A percentile compares a stretch with the other conserved stretches of the same genome.
These are phyloP conservation scores for Penicillium cataractarum DNA, from an alignment of 495 filamentous ascomycete genomes.

Conservation along the genomic window DNA sequence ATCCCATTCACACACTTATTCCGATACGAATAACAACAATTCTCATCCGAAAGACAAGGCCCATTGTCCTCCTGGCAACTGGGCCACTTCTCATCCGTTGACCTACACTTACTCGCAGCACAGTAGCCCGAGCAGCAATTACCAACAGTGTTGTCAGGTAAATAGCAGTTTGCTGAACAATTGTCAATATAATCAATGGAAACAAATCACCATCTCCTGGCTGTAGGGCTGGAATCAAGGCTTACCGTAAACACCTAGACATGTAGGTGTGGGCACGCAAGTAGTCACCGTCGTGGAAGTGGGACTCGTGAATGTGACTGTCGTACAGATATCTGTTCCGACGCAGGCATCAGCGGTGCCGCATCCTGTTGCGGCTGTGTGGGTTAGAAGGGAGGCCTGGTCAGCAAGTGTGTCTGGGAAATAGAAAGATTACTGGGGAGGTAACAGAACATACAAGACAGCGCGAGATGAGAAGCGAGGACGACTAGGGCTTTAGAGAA, in stretches of 20 bases:
- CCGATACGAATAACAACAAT: conserved; percentile 31
- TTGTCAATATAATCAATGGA: neutral
- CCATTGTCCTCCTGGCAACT: conserved; percentile 28
- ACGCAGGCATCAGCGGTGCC: conserved; percentile 34
- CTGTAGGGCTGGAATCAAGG: neutral
- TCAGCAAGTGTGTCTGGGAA: neutral
- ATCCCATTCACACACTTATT: conserved; percentile 25
- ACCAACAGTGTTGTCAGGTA: conserved; percentile 18
- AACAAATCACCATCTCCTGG: too few relatives aligned
- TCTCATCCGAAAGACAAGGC: conserved; percentile 24
- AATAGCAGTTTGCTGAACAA: conserved; percentile 16
- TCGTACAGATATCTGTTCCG: conserved; percentile 36
- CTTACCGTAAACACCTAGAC: conserved; percentile 38
- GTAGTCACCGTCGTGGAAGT: conserved; percentile 36
- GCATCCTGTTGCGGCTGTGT: conserved; percentile 19
- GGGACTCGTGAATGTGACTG: conserved; percentile 33
- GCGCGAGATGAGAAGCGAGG: conserved; percentile 12
- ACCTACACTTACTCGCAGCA: conserved; percentile 29
- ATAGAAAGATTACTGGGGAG: neutral
- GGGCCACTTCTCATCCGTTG: conserved; percentile 31
- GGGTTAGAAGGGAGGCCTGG: conserved; percentile 2
- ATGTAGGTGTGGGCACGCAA: conserved; percentile 39
- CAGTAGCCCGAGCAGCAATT: conserved; percentile 35
- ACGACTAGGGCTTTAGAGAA: conserved; percentile 8
- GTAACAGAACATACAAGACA: conserved; percentile 15